phyloP scores from a whole-genome alignment of 768 basidiomycete genomes.

The Chlorophyllum brunneum region DNA sequence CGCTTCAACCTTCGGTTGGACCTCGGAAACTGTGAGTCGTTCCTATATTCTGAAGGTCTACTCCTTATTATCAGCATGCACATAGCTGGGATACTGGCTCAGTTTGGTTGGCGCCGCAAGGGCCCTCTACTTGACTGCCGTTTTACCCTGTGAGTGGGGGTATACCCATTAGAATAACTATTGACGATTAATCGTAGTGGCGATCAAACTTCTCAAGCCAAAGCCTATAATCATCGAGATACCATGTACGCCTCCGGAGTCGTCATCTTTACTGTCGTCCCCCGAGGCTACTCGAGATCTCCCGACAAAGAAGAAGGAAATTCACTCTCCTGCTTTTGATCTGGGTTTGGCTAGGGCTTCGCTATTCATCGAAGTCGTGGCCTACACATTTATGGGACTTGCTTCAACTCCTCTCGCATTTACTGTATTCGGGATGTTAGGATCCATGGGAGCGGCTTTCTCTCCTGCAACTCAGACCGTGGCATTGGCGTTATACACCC shows the following conservation, averaged over 20 bases:
- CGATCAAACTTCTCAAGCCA: slow-evolving; percentile 52
- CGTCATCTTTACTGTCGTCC: slow-evolving; percentile 28
- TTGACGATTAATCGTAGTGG: slow-evolving; percentile 30
- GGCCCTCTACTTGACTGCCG: slow-evolving; percentile 48
- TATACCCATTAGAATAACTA: neutral
- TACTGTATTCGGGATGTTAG: slow-evolving; percentile 42
- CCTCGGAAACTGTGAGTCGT: slow-evolving; percentile 52
- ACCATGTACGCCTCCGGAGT: slow-evolving; percentile 21
- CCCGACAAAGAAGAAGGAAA: slow-evolving; percentile 21
- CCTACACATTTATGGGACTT: slow-evolving; percentile 48
- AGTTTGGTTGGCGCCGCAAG: slow-evolving; percentile 50
- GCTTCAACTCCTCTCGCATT: slow-evolving; percentile 47
- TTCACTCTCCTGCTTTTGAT: slow-evolving; percentile 57
- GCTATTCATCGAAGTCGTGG: slow-evolving; percentile 48
- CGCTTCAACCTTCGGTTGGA: slow-evolving; percentile 59
- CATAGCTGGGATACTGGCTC: slow-evolving; percentile 71
- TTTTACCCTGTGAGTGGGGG: slow-evolving; percentile 56
- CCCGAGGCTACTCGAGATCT: slow-evolving; percentile 4
- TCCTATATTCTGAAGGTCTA: neutral
- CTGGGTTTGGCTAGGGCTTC: slow-evolving; percentile 64
- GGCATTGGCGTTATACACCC: slow-evolving; percentile 61
- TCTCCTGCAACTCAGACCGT: slow-evolving; percentile 67
- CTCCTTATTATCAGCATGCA: neutral
- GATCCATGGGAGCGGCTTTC: slow-evolving; percentile 61
- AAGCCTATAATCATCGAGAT: slow-evolving; percentile 26